Evolutionary conservation across 495 filamentous ascomycete genomes (phyloP).

Genomic region (Daldinia grandis): DNA sequence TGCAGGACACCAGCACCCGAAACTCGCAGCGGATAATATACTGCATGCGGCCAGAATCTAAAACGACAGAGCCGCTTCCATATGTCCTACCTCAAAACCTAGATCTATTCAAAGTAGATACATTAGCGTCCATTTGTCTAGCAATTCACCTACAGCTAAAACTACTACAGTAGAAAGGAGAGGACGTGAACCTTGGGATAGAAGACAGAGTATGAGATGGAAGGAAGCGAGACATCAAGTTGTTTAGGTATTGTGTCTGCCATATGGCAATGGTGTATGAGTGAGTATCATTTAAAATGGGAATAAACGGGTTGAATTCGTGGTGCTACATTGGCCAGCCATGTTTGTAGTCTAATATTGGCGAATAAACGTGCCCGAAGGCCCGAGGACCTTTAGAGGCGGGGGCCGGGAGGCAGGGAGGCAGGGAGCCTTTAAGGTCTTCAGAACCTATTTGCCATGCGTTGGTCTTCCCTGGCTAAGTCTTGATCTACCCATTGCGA

Average conservation of each 20-base stretch:
- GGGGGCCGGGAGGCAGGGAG: no score
- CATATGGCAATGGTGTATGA: background rate
- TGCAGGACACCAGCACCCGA: constrained; percentile 4
- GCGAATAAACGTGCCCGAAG: background rate
- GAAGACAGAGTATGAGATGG: background rate
- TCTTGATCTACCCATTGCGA: no score
- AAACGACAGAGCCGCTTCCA: background rate
- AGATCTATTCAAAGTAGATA: background rate
- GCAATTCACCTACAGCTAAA: background rate
- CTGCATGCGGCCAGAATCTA: background rate
- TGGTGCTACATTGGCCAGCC: background rate
- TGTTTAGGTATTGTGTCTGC: background rate
- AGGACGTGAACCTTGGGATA: background rate
- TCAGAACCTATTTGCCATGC: background rate
- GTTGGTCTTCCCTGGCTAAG: background rate
- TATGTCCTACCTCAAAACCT: background rate
- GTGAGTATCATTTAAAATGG: background rate
- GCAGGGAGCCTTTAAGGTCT: background rate
- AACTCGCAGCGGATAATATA: constrained; percentile 21
- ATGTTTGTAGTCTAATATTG: background rate
- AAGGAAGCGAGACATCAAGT: background rate
- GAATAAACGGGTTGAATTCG: background rate
- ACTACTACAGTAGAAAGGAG: background rate
- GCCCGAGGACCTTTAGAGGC: background rate
- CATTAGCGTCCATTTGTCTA: background rate